These are phyloP conservation scores for Puccinia horiana DNA, from an alignment of 1,284 basidiomycete species.

Conservation along the genomic window DNA sequence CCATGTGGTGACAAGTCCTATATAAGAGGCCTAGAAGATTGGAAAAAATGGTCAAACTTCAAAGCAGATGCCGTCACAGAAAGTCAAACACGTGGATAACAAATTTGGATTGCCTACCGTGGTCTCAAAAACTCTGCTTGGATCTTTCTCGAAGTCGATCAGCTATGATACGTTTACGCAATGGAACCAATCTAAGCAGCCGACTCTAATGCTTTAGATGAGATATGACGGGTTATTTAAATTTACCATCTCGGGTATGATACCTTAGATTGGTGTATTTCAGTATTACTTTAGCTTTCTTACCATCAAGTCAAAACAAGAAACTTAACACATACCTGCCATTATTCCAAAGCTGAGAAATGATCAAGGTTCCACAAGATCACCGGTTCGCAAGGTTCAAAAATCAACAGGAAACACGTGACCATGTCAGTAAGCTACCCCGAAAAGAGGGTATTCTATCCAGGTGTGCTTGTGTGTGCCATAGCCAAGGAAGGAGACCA, in stretches of 20 bases:
- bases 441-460: background rate
- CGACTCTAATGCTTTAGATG: background rate
- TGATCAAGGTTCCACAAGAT: background rate
- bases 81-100: background rate
- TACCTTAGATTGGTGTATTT: background rate
- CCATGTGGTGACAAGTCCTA: conserved; percentile 44
- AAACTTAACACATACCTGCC: conserved; percentile 20
- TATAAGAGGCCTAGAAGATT: conserved; percentile 1
- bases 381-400: no score
- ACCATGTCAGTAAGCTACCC: background rate
- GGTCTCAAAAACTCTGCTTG: conserved; percentile 33
- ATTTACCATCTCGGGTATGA: conserved; percentile 48
- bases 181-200: background rate
- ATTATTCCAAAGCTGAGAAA: conserved; percentile 34
- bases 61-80: background rate
- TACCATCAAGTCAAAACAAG: background rate
- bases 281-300: background rate
- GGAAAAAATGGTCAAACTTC: background rate
- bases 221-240: background rate
- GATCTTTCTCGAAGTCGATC: conserved; percentile 50
- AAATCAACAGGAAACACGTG: background rate
- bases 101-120: background rate
- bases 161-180: conserved; percentile 2
- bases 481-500: background rate
- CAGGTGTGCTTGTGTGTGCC: background rate